Conservation (phyloP, 2,329 filamentous ascomycete species). For the Stachybotrys chlorohalonatus region DNA sequence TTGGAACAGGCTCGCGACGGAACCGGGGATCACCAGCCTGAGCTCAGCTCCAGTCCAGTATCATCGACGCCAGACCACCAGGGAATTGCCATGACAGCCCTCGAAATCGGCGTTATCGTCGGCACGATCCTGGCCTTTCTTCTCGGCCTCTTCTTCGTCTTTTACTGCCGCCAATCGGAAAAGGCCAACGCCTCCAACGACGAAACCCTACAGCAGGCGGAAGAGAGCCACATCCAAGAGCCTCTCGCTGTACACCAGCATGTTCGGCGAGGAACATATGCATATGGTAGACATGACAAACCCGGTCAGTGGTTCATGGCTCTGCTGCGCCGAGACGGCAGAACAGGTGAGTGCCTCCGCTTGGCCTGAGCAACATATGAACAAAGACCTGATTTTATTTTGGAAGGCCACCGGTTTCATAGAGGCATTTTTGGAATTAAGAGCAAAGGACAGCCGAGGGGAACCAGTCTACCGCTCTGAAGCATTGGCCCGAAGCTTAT, state of each 20-base stretch:
- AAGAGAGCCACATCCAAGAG: slow-evolving; percentile 5
- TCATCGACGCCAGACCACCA: background rate
- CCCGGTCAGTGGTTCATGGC: background rate
- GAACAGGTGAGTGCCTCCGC: background rate
- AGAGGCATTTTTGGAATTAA: background rate
- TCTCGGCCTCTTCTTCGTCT: slow-evolving; percentile 11
- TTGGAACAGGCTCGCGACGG: background rate
- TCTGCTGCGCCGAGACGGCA: background rate
- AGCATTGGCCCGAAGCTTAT: background rate
- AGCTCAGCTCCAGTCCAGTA: background rate
- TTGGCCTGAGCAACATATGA: background rate
- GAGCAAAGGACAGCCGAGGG: background rate
- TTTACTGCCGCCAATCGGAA: slow-evolving; percentile 11
- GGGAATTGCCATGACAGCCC: slow-evolving; percentile 8
- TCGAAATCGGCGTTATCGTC: slow-evolving; percentile 18
- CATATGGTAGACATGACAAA: background rate
- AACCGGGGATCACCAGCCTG: background rate
- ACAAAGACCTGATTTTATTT: background rate
- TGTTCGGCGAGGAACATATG: background rate
- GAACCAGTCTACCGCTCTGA: background rate
- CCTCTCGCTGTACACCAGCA: background rate
- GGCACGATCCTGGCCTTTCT: slow-evolving; percentile 12
- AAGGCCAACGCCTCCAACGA: slow-evolving; percentile 3
- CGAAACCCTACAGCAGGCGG: slow-evolving; percentile 2
- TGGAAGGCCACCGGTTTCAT: background rate